A percentile compares a stretch with the other conserved stretches of the same genome.
Evolutionary conservation across 805 yeast genomes (phyloP).

Genomic region (Starmerella vaccinii): DNA sequence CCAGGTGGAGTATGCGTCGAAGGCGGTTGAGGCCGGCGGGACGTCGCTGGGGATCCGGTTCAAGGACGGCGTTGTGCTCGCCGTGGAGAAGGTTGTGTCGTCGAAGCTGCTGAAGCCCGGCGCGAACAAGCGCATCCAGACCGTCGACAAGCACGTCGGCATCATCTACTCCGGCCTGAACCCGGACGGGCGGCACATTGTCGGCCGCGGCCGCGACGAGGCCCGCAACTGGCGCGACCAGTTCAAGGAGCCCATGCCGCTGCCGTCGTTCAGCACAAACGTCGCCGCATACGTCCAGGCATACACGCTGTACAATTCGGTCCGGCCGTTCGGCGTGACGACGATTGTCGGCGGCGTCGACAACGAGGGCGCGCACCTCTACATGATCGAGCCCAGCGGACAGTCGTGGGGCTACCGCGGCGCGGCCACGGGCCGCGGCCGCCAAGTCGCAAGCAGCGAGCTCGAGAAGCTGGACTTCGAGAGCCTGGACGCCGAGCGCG

Average conservation of each 20-base stretch:
- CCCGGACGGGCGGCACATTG: constrained; percentile 95
- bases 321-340: constrained; percentile 92
- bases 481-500: constrained; percentile 62
- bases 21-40: constrained; percentile 96
- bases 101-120: constrained; percentile 85
- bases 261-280: constrained; percentile 75
- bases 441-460: constrained; percentile 96
- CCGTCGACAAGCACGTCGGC: constrained; percentile 87
- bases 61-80: constrained; percentile 90
- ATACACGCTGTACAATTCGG: constrained; percentile 90
- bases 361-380: constrained; percentile 79
- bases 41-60: constrained; percentile 89
- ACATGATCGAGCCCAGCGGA: constrained; percentile 97
- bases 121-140: constrained; percentile 81
- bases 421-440: constrained; percentile 96
- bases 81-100: constrained; percentile 84
- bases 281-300: constrained; percentile 89
- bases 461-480: constrained; percentile 77
- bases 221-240: constrained; percentile 64
- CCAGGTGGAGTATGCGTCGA: constrained; percentile 95
- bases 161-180: constrained; percentile 89
- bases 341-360: constrained; percentile 92
- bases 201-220: constrained; percentile 85
- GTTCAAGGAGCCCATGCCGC: constrained; percentile 66
- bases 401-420: constrained; percentile 95